phyloP scores from a whole-genome alignment of 108 stramenopile species.

The Aurantiochytrium sp. region DNA sequence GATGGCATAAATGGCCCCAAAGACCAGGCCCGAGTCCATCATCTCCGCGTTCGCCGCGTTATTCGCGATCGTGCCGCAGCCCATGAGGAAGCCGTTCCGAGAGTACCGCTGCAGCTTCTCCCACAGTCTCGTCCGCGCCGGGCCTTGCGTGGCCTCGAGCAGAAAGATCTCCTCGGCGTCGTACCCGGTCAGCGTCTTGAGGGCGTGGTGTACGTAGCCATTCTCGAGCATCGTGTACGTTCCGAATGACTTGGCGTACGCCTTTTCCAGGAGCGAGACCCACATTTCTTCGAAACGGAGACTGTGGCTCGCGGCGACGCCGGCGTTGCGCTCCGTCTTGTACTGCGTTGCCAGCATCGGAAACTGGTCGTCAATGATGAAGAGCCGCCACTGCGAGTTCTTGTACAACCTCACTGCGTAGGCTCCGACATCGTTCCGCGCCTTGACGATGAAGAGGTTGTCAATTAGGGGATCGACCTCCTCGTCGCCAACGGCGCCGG shows the following conservation, averaged over 20 bases:
- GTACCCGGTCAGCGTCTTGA: conserved; percentile 41
- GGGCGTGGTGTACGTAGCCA: conserved; percentile 45
- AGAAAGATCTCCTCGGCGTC: conserved; percentile 14
- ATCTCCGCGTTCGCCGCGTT: background rate
- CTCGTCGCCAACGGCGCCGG: conserved; percentile 16
- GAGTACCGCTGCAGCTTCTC: background rate
- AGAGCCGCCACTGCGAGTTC: conserved; percentile 43
- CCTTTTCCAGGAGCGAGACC: conserved; percentile 48
- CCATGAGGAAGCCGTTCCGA: conserved; percentile 18
- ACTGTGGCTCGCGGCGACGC: background rate
- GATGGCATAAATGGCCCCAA: conserved; percentile 41
- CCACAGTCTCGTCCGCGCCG: background rate
- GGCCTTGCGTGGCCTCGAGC: background rate
- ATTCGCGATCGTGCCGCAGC: background rate
- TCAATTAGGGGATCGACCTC: conserved; percentile 21
- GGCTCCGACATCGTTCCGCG: conserved; percentile 29
- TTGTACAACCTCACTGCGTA: conserved; percentile 48
- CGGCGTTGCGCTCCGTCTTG: background rate
- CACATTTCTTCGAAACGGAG: conserved; percentile 40
- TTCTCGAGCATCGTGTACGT: conserved; percentile 35
- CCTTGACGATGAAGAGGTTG: conserved; percentile 26
- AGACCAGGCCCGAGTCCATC: conserved; percentile 32
- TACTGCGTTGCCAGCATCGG: background rate
- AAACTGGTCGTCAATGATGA: conserved; percentile 44
- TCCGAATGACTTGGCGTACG: conserved; percentile 43